Base-by-base conservation (phyloP, 805 yeast species). In the Ogataea populi-albae region DNA sequence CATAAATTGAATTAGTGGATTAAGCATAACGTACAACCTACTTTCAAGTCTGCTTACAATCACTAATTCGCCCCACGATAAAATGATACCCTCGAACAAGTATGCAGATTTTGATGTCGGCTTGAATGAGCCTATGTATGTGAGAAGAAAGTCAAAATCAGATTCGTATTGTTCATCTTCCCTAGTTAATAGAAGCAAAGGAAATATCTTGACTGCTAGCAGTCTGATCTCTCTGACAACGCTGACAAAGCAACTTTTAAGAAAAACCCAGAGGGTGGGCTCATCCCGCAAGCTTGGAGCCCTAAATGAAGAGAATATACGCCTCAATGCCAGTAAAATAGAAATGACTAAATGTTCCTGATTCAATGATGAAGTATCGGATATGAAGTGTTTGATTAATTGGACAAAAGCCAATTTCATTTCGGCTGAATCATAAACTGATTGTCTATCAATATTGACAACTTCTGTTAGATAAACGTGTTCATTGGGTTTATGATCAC, bases 1-100 rank as follows among this genome's bases (percentile, higher is more conserved):
- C 42, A 88, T 66, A 17, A 75, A 71, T 39, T 79, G 81, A 6
- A 87, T 69, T 23, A 91, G 56, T 46, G 78, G 78, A 32, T 83
- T 66, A 17, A 86, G 62, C 14, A 85, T 64, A 1, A 78, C 75
- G 54, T 84, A 83, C 26, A 83, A 69, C 50, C 79, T 66, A 29
- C 84, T 88, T 6, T 86, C 93, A 2, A 60, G 32, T 5, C 71
- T 68, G 5, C 81, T 69, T 0, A 80, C 68, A 5, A 74, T 61
- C 0, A 85, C 79, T 23, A 86, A 51, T 34, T 79, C 84, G 1
- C 81, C 77, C 75, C 89, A 77, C 0, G 83, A 69, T 45, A 68
- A 65, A 1, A 78, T 65, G 0, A 77, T 67, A 0, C 82, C 73
- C 52, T 83, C 89, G 6, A 75, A 79, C 33, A 79, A 49, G 39